Base-by-base conservation (phyloP, 495 filamentous ascomycete genomes). In the Aspergillus steynii region DNA sequence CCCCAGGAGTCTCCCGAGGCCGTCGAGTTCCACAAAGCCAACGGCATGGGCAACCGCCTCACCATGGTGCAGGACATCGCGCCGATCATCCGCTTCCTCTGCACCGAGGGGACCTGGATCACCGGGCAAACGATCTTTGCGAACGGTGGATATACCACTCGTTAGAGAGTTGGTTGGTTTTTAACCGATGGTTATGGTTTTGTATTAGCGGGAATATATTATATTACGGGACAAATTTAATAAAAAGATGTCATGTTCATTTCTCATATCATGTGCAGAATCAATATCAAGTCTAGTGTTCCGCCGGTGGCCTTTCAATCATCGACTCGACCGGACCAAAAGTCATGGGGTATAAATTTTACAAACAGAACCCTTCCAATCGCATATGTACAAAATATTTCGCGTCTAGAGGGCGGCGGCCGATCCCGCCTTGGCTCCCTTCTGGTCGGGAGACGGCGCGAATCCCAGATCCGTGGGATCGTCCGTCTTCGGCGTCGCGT, bases 41-140 rank as follows among this genome's bases (percentile, higher is more conserved):
- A 69, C 50, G 72, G 66, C 8, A 68, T 79, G 72, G 72, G 68
- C 15, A 65, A 63, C 14, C 72, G 72, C 0, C 60, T 76, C 37
- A 77, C 70, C 3, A 62, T 67, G 59, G 61, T 72, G 25, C 53
- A 69, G 56, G 72, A 75, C 45, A 79, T 77, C 51, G 71, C 74
- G 25, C 76, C 72, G 4, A 65, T 79, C 29, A 62, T 78, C 20
- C 65, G 65, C 26, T 78, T 78, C 62, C 60, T 78, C 14, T 74
- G 69, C 47, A 76, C 71, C 3, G 75, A 76, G 50, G 73, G 66
- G 2, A 55, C 58, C 0, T 78, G 75, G 75, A 74, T 76, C 54
- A 74, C 74, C 10, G 72, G 74, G 4, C 76, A 79, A 64, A 76
- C 74, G n/a, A 72, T 75, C 48, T 76, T 78, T 58, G 72, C 72